These are phyloP conservation scores for Aspergillus uvarum DNA, from an alignment of 2,329 filamentous ascomycete genomes.

Conservation along the genomic window DNA sequence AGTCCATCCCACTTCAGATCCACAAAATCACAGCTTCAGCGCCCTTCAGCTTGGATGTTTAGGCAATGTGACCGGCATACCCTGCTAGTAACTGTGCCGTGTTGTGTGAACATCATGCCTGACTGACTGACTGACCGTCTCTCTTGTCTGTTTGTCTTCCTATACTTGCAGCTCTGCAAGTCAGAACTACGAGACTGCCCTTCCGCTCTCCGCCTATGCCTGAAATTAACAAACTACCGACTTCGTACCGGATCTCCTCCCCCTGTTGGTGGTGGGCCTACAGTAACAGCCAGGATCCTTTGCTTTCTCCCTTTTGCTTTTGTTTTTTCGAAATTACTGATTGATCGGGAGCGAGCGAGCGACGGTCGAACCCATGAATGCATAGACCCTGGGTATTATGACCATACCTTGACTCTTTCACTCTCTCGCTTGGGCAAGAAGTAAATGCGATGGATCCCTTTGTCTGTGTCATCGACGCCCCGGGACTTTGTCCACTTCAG, in stretches of 20 bases:
- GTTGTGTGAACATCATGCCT: not conserved
- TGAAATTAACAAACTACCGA: not conserved
- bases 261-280: not conserved
- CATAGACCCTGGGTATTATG: not conserved
- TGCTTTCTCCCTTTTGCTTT: not conserved
- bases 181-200: not conserved
- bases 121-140: no score
- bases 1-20: not conserved
- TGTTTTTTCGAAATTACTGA: not conserved
- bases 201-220: not conserved
- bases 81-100: not conserved
- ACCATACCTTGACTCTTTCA: not conserved
- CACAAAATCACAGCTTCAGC: not conserved
- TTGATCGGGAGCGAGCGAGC: not conserved
- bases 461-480: no score
- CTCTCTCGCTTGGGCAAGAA: not conserved
- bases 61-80: conserved; percentile 9
- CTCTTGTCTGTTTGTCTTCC: not conserved
- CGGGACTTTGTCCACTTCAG: no score
- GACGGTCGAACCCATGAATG: not conserved
- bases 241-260: not conserved
- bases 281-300: not conserved
- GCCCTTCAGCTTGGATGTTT: not conserved
- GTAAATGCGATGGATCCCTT: no score
- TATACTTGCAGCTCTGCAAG: not conserved